These are phyloP conservation scores for Fusarium newnesense DNA, from an alignment of 2,329 filamentous ascomycete species.

Conservation along the genomic window DNA sequence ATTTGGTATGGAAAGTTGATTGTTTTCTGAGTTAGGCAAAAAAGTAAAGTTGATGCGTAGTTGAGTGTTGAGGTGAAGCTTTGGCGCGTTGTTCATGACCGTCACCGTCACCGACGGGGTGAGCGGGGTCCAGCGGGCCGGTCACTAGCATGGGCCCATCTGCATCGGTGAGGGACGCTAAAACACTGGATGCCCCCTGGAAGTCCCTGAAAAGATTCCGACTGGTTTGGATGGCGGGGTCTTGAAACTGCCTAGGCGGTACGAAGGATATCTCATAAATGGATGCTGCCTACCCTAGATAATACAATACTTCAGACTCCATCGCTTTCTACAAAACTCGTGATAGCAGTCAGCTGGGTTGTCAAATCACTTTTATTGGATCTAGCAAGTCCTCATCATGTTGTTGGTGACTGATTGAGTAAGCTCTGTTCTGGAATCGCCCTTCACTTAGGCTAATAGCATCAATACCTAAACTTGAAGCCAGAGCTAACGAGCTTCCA, in stretches of 20 bases:
- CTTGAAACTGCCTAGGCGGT: not conserved
- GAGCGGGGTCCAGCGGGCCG: slow-evolving; percentile 38
- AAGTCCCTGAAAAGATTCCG: slow-evolving; percentile 9
- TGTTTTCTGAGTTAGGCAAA: not conserved
- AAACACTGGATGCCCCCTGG: slow-evolving; percentile 14
- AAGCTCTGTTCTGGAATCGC: not conserved
- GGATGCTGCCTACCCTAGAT: slow-evolving; percentile 1
- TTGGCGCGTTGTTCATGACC: slow-evolving; percentile 21
- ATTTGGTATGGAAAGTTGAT: not conserved
- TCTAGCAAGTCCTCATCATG: accelerated
- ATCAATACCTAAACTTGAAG: accelerated
- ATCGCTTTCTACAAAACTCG: not conserved
- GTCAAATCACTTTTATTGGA: not conserved
- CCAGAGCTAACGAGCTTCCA: accelerated
- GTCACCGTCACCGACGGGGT: not conserved
- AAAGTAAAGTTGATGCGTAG: slow-evolving; percentile 21
- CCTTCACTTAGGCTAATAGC: accelerated
- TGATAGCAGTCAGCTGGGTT: not conserved
- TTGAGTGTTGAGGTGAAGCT: slow-evolving; percentile 17
- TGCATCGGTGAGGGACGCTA: slow-evolving; percentile 36
- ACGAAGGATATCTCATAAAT: not conserved
- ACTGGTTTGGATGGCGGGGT: slow-evolving; percentile 14
- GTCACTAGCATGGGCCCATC: slow-evolving; percentile 32
- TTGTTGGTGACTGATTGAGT: not conserved
- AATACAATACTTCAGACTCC: not conserved